Conservation (phyloP, 73 alveolate genomes). For the Paramecium bursaria region DNA sequence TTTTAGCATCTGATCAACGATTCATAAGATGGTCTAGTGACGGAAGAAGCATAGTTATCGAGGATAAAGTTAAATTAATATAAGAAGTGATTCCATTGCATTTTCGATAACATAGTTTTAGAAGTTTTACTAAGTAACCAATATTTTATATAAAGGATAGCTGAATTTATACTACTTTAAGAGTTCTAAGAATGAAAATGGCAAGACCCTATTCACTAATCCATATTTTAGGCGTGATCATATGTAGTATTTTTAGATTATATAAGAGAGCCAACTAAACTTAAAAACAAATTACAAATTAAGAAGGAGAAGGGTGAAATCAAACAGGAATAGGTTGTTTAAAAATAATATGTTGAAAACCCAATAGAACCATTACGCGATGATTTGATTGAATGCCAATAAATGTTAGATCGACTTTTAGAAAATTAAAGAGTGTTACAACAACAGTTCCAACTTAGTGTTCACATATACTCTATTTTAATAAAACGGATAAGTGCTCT, state of each 20-base stretch:
- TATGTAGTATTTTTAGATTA: constrained; percentile 15
- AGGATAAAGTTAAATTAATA: neutral
- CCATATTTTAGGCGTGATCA: constrained; percentile 14
- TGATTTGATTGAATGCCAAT: neutral
- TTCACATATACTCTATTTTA: no score
- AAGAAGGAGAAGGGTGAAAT: neutral
- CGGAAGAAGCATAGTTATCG: neutral
- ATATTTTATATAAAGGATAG: no score
- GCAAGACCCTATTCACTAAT: constrained; percentile 14
- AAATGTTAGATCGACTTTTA: neutral
- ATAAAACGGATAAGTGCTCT: neutral
- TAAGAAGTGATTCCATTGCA: neutral
- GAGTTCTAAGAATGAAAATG: constrained; percentile 52
- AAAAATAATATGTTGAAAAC: neutral
- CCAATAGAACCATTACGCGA: constrained; percentile 7
- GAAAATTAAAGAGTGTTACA: no score
- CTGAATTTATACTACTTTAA: constrained; percentile 52
- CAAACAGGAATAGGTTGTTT: neutral
- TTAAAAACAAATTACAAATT: neutral
- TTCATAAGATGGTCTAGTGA: constrained; percentile 34
- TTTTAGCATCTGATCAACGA: no score
- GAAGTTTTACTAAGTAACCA: constrained; percentile 31
- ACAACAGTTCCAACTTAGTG: no score
- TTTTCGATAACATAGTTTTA: constrained; percentile 14
- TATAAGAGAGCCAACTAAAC: constrained; percentile 8